A percentile compares a stretch with the other conserved stretches of the same genome.
Evolutionary conservation across 1,284 basidiomycete genomes (phyloP).

Genomic region (Sporisorium exsertum): DNA sequence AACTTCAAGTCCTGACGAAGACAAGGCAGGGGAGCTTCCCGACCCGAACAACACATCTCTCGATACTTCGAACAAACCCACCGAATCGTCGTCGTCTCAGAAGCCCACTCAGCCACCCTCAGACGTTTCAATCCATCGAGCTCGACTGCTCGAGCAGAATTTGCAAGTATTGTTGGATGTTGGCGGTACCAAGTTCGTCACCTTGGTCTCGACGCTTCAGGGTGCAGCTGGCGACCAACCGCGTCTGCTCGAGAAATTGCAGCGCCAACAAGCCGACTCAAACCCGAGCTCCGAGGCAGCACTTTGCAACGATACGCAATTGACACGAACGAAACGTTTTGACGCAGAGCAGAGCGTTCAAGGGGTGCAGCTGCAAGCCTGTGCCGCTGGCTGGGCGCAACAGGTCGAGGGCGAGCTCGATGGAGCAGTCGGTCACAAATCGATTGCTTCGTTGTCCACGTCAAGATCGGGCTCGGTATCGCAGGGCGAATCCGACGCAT

Average conservation of each 20-base stretch:
- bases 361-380: background rate
- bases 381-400: background rate
- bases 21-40: background rate
- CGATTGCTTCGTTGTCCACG: slow-evolving; percentile 1
- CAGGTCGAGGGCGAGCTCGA: background rate
- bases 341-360: too few relatives aligned
- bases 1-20: background rate
- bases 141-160: background rate
- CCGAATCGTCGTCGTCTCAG: too few relatives aligned
- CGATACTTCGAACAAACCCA: background rate
- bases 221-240: slow-evolving; percentile 20
- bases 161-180: slow-evolving; percentile 24
- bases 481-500: background rate
- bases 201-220: slow-evolving; percentile 19
- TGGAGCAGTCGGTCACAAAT: background rate
- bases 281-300: background rate
- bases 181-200: slow-evolving; percentile 29
- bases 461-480: background rate
- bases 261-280: background rate
- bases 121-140: background rate
- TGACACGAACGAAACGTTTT: too few relatives aligned
- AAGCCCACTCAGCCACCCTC: background rate
- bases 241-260: slow-evolving; percentile 10
- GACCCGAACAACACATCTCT: background rate
- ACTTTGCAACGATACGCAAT: background rate